A percentile compares a stretch with the other conserved stretches of the same genome.
phyloP scores from a whole-genome alignment of 257 asterid genomes.

The Anisodus tanguticus region DNA sequence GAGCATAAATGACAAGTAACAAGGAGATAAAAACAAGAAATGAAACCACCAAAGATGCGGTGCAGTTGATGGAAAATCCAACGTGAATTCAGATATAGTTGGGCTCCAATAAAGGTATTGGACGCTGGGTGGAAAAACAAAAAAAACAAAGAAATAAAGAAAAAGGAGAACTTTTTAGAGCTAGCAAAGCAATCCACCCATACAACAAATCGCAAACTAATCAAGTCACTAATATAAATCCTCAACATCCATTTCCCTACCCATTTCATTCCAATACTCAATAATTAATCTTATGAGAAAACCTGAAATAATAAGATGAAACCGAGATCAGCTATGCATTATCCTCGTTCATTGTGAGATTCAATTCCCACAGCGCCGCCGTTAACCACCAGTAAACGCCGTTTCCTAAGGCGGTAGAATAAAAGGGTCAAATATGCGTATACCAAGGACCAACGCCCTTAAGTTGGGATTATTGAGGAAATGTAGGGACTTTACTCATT shows the following conservation, averaged over 20 bases:
- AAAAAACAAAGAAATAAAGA: too few species aligned
- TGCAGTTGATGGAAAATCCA: too few species aligned
- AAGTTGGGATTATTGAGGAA: neutral
- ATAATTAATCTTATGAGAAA: neutral
- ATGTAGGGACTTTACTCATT: neutral
- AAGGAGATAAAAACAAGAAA: neutral
- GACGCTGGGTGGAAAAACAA: too few species aligned
- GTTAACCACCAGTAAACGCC: constrained; percentile 1
- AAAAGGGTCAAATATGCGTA: neutral
- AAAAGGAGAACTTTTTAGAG: neutral
- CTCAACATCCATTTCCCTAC: too few species aligned
- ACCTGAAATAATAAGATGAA: neutral
- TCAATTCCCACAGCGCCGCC: neutral
- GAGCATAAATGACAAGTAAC: neutral
- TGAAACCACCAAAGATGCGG: too few species aligned
- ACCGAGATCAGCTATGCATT: too few species aligned
- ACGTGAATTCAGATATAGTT: too few species aligned
- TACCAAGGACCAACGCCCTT: neutral
- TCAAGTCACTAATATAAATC: neutral
- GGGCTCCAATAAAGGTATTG: too few species aligned
- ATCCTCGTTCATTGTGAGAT: neutral
- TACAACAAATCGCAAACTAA: too few species aligned
- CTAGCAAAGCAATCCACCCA: neutral
- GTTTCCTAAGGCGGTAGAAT: neutral
- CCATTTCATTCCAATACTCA: too few species aligned